Percentiles rank a stretch among this genome's conserved stretches.
Evolutionary conservation across 352 stramenopile genomes (phyloP).

Genomic region (Pythium myriotylum): DNA sequence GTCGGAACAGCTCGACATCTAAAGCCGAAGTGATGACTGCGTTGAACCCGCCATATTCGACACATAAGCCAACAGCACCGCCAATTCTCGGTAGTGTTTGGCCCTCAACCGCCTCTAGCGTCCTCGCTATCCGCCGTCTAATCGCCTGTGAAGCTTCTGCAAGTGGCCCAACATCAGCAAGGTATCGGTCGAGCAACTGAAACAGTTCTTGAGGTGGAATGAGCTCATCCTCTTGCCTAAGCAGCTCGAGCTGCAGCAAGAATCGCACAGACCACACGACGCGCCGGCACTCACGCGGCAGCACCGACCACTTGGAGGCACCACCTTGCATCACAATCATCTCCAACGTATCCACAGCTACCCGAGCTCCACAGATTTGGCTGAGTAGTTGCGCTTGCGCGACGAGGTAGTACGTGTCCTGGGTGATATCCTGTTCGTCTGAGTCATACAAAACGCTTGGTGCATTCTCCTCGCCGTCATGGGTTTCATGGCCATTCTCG

Average conservation of each 20-base stretch:
- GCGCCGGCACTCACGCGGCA: conserved; percentile 13
- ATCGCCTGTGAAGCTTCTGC: neutral
- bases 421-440: conserved; percentile 24
- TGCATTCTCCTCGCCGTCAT: conserved; percentile 9
- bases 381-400: conserved; percentile 17
- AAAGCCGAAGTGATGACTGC: neutral
- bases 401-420: conserved; percentile 25
- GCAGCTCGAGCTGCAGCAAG: conserved; percentile 14
- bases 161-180: conserved; percentile 7
- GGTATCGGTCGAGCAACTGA: conserved; percentile 14
- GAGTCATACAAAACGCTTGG: neutral
- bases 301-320: conserved; percentile 1
- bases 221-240: neutral
- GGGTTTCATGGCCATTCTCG: neutral
- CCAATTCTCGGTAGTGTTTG: neutral
- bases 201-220: conserved; percentile 6
- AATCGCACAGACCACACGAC: conserved; percentile 22
- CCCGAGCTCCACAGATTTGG: conserved; percentile 9
- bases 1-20: conserved; percentile 16
- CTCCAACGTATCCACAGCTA: conserved; percentile 17
- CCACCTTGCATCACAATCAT: conserved; percentile 13
- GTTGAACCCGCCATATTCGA: neutral
- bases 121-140: neutral
- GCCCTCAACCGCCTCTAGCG: neutral
- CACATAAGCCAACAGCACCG: neutral